These are phyloP conservation scores for Biscogniauxia mediterranea DNA, from an alignment of 2,329 filamentous ascomycete genomes.

Conservation along the genomic window DNA sequence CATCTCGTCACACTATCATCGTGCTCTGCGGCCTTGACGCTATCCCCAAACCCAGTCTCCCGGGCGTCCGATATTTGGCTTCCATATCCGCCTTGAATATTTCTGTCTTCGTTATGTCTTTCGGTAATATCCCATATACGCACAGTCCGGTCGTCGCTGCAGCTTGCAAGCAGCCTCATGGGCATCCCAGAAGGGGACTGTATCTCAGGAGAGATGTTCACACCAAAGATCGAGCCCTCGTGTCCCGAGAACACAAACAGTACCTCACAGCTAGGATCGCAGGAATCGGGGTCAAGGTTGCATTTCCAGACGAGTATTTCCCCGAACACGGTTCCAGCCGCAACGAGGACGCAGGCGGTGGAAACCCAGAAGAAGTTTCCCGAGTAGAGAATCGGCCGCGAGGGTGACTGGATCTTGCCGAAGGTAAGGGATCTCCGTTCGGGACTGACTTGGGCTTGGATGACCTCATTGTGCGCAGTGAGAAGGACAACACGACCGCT, in stretches of 20 bases:
- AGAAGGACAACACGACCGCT: constrained; percentile 56
- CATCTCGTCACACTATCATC: constrained; percentile 38
- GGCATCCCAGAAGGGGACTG: constrained; percentile 35
- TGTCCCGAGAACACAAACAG: constrained; percentile 64
- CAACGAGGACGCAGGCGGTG: constrained; percentile 63
- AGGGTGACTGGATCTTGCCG: constrained; percentile 57
- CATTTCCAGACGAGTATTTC: constrained; percentile 90
- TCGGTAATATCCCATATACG: constrained; percentile 81
- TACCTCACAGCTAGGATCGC: constrained; percentile 37
- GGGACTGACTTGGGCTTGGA: constrained; percentile 46
- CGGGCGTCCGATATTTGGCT: constrained; percentile 37
- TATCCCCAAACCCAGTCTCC: constrained; percentile 63
- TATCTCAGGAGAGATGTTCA: constrained; percentile 68
- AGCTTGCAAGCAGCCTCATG: constrained; percentile 75
- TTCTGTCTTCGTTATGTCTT: constrained; percentile 32
- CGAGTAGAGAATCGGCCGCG: constrained; percentile 84
- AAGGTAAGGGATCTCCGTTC: constrained; percentile 36
- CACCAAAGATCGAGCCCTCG: constrained; percentile 91
- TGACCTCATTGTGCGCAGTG: constrained; percentile 84
- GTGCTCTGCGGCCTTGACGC: constrained; percentile 27
- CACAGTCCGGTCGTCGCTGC: constrained; percentile 91
- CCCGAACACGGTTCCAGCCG: constrained; percentile 90
- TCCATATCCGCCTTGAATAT: constrained; percentile 30
- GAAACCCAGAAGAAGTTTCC: constrained; percentile 69
- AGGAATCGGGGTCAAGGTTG: constrained; percentile 30